A percentile compares a stretch with the other conserved stretches of the same genome.
Conservation (phyloP, 352 stramenopile species). For the Stramenopiles sp. region DNA sequence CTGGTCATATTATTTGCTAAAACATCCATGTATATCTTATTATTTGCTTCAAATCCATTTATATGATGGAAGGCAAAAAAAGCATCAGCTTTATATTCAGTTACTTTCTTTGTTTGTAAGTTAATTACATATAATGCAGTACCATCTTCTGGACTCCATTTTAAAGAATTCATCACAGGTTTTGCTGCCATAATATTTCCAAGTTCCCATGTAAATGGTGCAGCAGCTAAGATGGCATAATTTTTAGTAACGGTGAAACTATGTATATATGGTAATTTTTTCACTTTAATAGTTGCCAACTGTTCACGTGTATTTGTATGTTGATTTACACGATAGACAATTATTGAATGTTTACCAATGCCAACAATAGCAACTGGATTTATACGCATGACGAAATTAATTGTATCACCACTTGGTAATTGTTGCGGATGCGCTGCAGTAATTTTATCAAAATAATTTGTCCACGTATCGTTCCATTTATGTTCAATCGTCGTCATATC, state of each 20-base stretch:
- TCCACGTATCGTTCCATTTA: background rate
- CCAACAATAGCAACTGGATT: background rate
- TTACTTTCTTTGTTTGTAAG: background rate
- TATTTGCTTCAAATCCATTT: background rate
- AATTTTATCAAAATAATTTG: background rate
- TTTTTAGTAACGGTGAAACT: background rate
- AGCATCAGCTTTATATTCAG: background rate
- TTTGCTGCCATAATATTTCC: background rate
- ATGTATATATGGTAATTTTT: background rate
- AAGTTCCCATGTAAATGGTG: background rate
- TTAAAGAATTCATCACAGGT: background rate
- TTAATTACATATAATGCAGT: background rate
- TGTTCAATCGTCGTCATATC: background rate
- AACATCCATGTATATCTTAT: background rate
- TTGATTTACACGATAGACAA: background rate
- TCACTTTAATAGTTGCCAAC: background rate
- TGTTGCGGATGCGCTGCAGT: background rate
- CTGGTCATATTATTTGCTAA: background rate
- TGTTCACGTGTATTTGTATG: background rate
- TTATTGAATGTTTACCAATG: background rate
- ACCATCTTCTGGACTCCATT: background rate
- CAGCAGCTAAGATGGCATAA: background rate
- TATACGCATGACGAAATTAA: background rate
- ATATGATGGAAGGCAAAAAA: background rate
- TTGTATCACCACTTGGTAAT: background rate